Evolutionary conservation across 495 filamentous ascomycete species (phyloP).

Genomic region (Talaromyces stipitatus): DNA sequence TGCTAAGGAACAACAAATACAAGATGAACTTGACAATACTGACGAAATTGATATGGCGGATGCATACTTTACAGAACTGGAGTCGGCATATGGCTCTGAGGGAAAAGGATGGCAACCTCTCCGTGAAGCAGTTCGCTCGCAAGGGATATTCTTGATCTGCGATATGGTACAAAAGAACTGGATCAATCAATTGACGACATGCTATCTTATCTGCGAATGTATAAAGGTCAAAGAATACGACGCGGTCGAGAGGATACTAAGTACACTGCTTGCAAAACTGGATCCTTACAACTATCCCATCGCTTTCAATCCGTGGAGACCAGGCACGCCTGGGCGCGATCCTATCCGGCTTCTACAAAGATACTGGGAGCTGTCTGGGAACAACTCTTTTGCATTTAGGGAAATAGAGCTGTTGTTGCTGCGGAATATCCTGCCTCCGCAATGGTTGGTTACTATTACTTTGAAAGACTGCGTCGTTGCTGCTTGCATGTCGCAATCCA

Average conservation of each 20-base stretch:
- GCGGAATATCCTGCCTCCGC: conserved; percentile 29
- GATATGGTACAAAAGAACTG: conserved; percentile 44
- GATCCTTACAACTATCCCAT: conserved; percentile 21
- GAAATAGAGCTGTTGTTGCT: conserved; percentile 32
- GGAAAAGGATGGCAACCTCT: conserved; percentile 58
- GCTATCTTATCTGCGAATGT: conserved; percentile 27
- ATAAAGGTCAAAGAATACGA: conserved; percentile 25
- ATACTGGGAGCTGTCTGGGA: conserved; percentile 16
- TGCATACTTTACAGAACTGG: conserved; percentile 60
- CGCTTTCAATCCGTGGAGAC: conserved; percentile 20
- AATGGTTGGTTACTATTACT: conserved; percentile 41
- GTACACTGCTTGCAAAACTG: conserved; percentile 22
- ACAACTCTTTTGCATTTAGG: conserved; percentile 28
- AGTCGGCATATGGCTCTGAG: conserved; percentile 45
- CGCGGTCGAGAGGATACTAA: conserved; percentile 29
- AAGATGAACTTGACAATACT: conserved; percentile 40
- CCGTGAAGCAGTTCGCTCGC: conserved; percentile 55
- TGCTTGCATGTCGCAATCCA: conserved; percentile 35
- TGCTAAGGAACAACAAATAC: conserved; percentile 46
- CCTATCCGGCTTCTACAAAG: conserved; percentile 23
- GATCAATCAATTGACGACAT: conserved; percentile 25
- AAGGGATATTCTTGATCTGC: conserved; percentile 53
- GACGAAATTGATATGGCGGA: conserved; percentile 38
- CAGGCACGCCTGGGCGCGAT: conserved; percentile 11
- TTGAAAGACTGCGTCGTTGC: conserved; percentile 37